Evolutionary conservation across 192 early-diverging fungal genomes (phyloP), one percentile per base, ranked within the genome.

Genomic region (Dissophora ornata): DNA sequence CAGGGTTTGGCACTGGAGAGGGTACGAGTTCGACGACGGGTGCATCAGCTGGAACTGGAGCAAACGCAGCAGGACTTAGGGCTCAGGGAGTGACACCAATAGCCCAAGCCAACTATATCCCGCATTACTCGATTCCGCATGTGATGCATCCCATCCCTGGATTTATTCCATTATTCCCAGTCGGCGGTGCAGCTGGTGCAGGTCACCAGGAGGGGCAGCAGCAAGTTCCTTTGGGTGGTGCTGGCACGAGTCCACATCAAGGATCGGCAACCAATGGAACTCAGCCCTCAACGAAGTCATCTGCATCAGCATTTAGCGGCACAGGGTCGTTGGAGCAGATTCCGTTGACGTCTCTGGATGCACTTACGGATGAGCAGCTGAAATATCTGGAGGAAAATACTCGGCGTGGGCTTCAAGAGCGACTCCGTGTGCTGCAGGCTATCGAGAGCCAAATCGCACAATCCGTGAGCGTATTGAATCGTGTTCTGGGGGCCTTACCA

Each of bases 391-490:
- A 88, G 9, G 64, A 83, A 0, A 84, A 80, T 25, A 89, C 89
- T 3, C 80, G 88, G 32, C 81, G 85, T 2, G 89, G 86, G 4
- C 84, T 93, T 2, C 81, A 81, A 50, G 89, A 93, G 36, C 81
- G 89, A 13, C 77, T 93, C 36, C 83, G 88, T 13, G 80, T 91
- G 26, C 67, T 93, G 46, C 83, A 90, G 26, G 82, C 82, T 1
- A 80, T 88, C 10, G 86, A 91, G 57, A 61, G 60, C 2, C 91
- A 93, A 71, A 85, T 91, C 33, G 79, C 81, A 22, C 59, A 84
- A 24, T 63, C 69, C 11, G 85, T 88, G 33, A 67, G 69, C 22
- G 48, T 67, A 15, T 61, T 88, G 24, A 77, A 78, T 6, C 75
- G 73, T 18, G 83, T 70, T 10, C 16, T 88, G 9, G 79, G 73